Evolutionary conservation across 2,329 filamentous ascomycete genomes (phyloP).

Genomic region (Xylariaceae sp.): DNA sequence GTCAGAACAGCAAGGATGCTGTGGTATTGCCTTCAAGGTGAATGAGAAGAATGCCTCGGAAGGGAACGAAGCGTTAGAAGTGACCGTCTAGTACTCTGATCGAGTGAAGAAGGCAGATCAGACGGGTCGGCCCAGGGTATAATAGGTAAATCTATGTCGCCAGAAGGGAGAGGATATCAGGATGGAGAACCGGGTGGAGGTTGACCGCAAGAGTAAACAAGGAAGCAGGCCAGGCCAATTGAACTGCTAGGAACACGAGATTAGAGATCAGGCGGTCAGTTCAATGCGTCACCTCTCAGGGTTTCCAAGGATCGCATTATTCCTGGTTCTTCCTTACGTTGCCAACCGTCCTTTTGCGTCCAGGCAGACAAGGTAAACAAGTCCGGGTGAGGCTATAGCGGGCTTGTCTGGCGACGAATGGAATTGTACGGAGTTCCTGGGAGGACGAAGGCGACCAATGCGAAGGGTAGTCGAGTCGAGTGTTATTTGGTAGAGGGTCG

Average conservation of each 20-base stretch:
- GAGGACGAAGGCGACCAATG: slow-evolving; percentile 7
- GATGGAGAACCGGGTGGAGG: background rate
- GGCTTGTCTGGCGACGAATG: slow-evolving; percentile 4
- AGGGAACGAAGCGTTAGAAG: slow-evolving; percentile 6
- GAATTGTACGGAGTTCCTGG: slow-evolving; percentile 5
- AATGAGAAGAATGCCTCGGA: slow-evolving; percentile 15
- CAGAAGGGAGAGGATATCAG: background rate
- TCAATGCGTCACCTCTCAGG: slow-evolving; percentile 1
- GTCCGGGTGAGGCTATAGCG: slow-evolving; percentile 5
- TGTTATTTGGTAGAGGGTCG: background rate
- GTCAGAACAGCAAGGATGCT: slow-evolving; percentile 50
- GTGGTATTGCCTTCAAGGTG: slow-evolving; percentile 24
- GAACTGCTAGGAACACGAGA: background rate
- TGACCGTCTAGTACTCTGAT: background rate
- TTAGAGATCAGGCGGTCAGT: background rate
- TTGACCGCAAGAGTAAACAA: slow-evolving; percentile 1
- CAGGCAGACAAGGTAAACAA: background rate
- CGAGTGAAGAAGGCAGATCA: background rate
- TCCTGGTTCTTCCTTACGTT: background rate
- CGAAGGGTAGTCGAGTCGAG: background rate
- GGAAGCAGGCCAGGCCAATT: background rate
- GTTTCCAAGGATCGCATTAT: background rate
- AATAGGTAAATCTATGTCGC: slow-evolving; percentile 1
- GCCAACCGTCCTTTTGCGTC: background rate
- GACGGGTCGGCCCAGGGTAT: background rate